These are phyloP conservation scores for Lipomyces anomalus DNA, from an alignment of 805 yeast species.

Conservation along the genomic window DNA sequence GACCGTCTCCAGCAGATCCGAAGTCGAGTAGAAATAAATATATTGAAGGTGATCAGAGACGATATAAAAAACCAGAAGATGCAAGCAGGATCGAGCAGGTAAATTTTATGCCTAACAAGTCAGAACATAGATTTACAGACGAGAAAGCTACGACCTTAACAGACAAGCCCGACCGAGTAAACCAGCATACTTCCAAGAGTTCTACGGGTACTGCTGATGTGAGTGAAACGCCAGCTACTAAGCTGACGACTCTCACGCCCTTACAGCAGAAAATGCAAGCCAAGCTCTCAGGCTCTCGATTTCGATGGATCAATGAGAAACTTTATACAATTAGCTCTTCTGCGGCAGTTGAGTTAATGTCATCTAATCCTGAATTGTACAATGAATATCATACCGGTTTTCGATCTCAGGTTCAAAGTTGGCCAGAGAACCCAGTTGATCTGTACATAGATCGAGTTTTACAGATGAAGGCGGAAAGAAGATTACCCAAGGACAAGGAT, in stretches of 20 bases:
- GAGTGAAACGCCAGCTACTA: background rate
- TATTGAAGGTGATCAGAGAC: no score
- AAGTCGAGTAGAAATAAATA: no score
- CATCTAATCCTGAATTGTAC: slow-evolving; percentile 78
- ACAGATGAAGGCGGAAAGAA: slow-evolving; percentile 19
- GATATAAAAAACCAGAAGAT: no score
- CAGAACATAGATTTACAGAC: no score
- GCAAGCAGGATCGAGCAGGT: no score
- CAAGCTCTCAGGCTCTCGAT: slow-evolving; percentile 88
- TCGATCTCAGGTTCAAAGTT: slow-evolving; percentile 85
- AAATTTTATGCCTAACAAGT: no score
- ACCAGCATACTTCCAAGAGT: background rate
- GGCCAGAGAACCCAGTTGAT: slow-evolving; percentile 99
- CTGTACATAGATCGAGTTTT: slow-evolving; percentile 71
- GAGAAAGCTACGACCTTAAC: background rate
- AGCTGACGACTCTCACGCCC: slow-evolving; percentile 56
- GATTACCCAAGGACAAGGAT: slow-evolving; percentile 48
- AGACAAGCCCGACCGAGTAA: background rate
- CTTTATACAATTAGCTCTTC: slow-evolving; percentile 81
- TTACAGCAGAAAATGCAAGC: slow-evolving; percentile 94
- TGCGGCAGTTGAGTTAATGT: slow-evolving; percentile 65
- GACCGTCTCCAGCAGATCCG: no score
- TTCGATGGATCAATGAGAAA: slow-evolving; percentile 97
- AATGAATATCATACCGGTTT: slow-evolving; percentile 96
- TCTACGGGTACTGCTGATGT: background rate